Base-by-base conservation (phyloP, 2,329 filamentous ascomycete genomes). In the Diatrype stigma region DNA sequence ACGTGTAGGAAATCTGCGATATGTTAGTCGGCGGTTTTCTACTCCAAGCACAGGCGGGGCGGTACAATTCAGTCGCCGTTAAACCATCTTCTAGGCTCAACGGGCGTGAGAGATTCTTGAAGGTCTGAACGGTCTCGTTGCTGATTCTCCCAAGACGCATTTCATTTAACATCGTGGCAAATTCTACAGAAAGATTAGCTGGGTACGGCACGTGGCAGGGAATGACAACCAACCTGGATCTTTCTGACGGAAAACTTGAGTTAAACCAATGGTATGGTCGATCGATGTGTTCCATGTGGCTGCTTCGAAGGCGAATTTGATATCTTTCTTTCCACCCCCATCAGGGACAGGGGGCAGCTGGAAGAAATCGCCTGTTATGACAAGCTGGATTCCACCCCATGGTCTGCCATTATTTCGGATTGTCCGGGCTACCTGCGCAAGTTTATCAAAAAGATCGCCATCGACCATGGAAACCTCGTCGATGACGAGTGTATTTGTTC, bases 391-490 rank as follows among this genome's bases (percentile, higher is more conserved):
- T 5, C 94, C 94, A 49, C 94, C 95, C 76, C 96, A 99, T 0
- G 94, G 89, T 10, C 90, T 82, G 10, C 90, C 92, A 60, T 96
- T 96, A 65, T 95, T 96, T 49, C 92, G 84, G 55, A 99, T 84
- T 3, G 78, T 83, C 50, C 93, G 82, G 14, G 92, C 93, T 58
- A 99, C 88, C 54, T 88, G 82, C 55, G 95, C 91, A 17, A 99
- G 79, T 69, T 99, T 99, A 73, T 99, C 94, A 59, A 97, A 99
- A 0, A 99, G 77, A 32, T 96, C 92, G 1, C 90, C 94, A 62
- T 99, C 94, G 4, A 99, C 92, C 95, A 99, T 99, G 12, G 94
- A 97, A 3, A 99, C 86, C 67, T 99, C 94, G 69, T 99, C 94
- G 61, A 99, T 82, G 59, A 99, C 80, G 22, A 99, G 79, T 12